A percentile compares a stretch with the other conserved stretches of the same genome.
Evolutionary conservation across 805 yeast genomes (phyloP).

Genomic region (Zygosaccharomyces bisporus): DNA sequence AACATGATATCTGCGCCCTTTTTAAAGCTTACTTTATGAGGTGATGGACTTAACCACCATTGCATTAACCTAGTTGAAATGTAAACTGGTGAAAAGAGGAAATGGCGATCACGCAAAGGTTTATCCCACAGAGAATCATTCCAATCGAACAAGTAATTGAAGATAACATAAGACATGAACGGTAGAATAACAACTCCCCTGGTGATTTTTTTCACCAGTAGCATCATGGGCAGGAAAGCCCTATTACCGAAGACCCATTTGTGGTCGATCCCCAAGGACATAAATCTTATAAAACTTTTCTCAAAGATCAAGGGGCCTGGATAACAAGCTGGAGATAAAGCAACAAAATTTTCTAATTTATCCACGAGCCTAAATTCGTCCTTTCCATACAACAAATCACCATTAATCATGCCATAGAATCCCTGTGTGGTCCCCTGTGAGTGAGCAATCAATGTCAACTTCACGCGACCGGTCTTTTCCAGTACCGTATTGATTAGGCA

Average conservation of each 20-base stretch:
- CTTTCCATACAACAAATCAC: slow-evolving; percentile 29
- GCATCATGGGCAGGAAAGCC: slow-evolving; percentile 75
- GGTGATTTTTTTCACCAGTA: slow-evolving; percentile 49
- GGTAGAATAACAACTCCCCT: slow-evolving; percentile 56
- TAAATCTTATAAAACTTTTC: slow-evolving; percentile 56
- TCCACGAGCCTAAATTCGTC: slow-evolving; percentile 42
- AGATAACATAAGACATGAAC: slow-evolving; percentile 69
- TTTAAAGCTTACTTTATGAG: slow-evolving; percentile 42
- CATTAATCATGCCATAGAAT: slow-evolving; percentile 60
- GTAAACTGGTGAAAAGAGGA: slow-evolving; percentile 80
- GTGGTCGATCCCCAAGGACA: slow-evolving; percentile 48
- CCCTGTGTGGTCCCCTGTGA: slow-evolving; percentile 93
- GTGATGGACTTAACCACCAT: slow-evolving; percentile 75
- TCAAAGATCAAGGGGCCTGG: slow-evolving; percentile 74
- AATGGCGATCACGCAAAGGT: slow-evolving; percentile 64
- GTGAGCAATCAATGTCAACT: slow-evolving; percentile 70
- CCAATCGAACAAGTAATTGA: slow-evolving; percentile 87
- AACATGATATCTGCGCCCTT: slow-evolving; percentile 42
- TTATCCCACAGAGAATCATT: slow-evolving; percentile 72
- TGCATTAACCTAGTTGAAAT: slow-evolving; percentile 77
- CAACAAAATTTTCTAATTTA: slow-evolving; percentile 64
- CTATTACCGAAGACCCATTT: slow-evolving; percentile 66
- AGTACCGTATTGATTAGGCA: slow-evolving; percentile 63
- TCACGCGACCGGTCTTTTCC: slow-evolving; percentile 35
- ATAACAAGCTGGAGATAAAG: slow-evolving; percentile 87